phyloP scores from a whole-genome alignment of 352 stramenopile genomes.

The Phytopythium mirpurense region DNA sequence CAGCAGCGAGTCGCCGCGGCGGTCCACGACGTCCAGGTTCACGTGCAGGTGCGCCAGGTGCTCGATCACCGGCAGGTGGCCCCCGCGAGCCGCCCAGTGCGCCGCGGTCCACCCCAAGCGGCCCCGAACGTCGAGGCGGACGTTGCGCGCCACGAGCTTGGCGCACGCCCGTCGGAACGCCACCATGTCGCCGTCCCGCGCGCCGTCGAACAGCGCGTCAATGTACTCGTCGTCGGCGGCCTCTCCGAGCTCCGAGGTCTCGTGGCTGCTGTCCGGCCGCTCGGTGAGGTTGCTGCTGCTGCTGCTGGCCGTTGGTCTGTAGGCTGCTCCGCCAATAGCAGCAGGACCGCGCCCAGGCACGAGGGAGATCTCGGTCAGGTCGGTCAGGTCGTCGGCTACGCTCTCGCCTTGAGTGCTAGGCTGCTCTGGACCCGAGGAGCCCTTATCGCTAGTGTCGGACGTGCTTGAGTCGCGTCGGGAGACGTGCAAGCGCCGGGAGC shows the following conservation, averaged over 20 bases:
- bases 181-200: conserved; percentile 50
- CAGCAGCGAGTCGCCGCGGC: conserved; percentile 61
- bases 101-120: conserved; percentile 76
- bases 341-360: conserved; percentile 4
- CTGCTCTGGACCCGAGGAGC: not conserved
- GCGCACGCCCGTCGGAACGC: conserved; percentile 43
- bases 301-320: not conserved
- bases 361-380: conserved; percentile 67
- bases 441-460: not conserved
- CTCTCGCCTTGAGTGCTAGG: conserved; percentile 9
- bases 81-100: conserved; percentile 67
- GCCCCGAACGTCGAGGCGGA: conserved; percentile 44
- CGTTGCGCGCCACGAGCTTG: conserved; percentile 25
- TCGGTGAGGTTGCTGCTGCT: conserved; percentile 2
- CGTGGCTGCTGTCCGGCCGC: not conserved
- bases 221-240: conserved; percentile 36
- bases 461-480: not conserved
- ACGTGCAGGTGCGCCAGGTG: conserved; percentile 39
- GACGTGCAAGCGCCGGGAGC: not conserved
- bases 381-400: conserved; percentile 13
- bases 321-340: not conserved
- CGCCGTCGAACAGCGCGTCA: conserved; percentile 57
- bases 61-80: conserved; percentile 59
- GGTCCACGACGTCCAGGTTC: conserved; percentile 61
- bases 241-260: conserved; percentile 9